These are phyloP conservation scores for Leucosporidium scottii DNA, from an alignment of 768 basidiomycete species.

Conservation along the genomic window DNA sequence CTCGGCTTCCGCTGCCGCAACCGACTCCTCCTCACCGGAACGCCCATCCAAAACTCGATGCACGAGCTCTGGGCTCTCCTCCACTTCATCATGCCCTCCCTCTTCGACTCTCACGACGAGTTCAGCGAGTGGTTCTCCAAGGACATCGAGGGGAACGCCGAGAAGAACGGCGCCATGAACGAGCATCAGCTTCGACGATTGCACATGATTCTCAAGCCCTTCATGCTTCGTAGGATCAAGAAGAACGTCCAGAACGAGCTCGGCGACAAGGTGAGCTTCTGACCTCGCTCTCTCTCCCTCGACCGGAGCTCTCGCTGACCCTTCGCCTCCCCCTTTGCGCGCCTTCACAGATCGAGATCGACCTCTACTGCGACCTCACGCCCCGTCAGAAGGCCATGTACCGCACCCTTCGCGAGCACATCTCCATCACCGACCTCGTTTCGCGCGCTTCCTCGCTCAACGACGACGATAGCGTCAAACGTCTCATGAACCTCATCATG, in stretches of 20 bases:
- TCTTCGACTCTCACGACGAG: conserved; percentile 98
- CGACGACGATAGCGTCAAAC: conserved; percentile 84
- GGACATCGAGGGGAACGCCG: conserved; percentile 91
- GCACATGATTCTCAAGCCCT: conserved; percentile 98
- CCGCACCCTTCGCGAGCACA: conserved; percentile 78
- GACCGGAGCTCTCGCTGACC: not conserved
- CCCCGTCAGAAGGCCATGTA: conserved; percentile 87
- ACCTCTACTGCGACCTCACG: conserved; percentile 88
- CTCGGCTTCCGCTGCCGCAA: conserved; percentile 94
- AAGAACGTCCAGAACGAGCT: conserved; percentile 99
- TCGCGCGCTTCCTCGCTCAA: conserved; percentile 79
- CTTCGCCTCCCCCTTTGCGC: not conserved
- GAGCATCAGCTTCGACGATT: conserved; percentile 89
- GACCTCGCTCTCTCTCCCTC: not conserved
- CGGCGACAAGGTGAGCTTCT: conserved; percentile 74
- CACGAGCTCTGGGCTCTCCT: conserved; percentile 97
- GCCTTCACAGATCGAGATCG: conserved; percentile 73
- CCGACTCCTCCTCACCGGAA: conserved; percentile 87
- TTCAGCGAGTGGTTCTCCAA: conserved; percentile 99
- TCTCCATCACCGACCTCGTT: conserved; percentile 87
- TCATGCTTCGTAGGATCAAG: conserved; percentile 96
- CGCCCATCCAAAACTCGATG: conserved; percentile 99
- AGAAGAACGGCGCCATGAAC: conserved; percentile 76
- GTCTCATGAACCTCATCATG: conserved; percentile 99
- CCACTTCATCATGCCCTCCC: conserved; percentile 99